Evolutionary conservation across 2,329 filamentous ascomycete genomes (phyloP).

Genomic region (Colletotrichum tofieldiae): DNA sequence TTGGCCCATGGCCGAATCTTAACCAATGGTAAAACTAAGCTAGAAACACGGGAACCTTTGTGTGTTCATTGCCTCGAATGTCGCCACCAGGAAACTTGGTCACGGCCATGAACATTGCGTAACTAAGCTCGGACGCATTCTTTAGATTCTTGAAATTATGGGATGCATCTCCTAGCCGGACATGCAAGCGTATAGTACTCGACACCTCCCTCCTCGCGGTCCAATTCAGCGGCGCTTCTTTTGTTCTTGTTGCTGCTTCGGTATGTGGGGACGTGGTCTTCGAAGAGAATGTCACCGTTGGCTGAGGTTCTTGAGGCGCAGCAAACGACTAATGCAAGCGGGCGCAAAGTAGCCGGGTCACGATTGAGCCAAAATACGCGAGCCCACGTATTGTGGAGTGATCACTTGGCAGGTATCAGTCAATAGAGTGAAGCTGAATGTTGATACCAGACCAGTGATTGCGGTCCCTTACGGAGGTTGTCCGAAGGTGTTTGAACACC

Average conservation of each 20-base stretch:
- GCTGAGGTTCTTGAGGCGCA: not conserved
- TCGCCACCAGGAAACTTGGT: too few relatives aligned
- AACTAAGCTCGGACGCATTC: too few relatives aligned
- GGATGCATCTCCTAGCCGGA: too few relatives aligned
- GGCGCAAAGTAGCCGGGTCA: not conserved
- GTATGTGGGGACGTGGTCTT: not conserved
- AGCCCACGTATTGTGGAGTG: not conserved
- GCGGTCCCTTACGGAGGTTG: constrained; percentile 15
- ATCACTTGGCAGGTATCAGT: not conserved
- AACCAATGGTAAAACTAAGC: too few relatives aligned
- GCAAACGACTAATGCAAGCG: not conserved
- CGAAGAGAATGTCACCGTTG: not conserved
- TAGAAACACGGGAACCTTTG: too few relatives aligned
- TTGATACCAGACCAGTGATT: not conserved
- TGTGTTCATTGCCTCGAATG: too few relatives aligned
- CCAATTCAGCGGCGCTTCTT: not conserved
- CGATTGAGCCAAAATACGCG: not conserved
- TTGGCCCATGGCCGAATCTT: too few relatives aligned
- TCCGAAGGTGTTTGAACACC: constrained; percentile 7
- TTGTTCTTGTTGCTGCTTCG: not conserved
- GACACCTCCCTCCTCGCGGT: not conserved
- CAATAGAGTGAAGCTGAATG: not conserved
- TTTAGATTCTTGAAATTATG: too few relatives aligned
- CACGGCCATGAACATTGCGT: too few relatives aligned
- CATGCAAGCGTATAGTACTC: not conserved